phyloP scores from a whole-genome alignment of 306 rosid genomes.

The Aeschynomene evenia region DNA sequence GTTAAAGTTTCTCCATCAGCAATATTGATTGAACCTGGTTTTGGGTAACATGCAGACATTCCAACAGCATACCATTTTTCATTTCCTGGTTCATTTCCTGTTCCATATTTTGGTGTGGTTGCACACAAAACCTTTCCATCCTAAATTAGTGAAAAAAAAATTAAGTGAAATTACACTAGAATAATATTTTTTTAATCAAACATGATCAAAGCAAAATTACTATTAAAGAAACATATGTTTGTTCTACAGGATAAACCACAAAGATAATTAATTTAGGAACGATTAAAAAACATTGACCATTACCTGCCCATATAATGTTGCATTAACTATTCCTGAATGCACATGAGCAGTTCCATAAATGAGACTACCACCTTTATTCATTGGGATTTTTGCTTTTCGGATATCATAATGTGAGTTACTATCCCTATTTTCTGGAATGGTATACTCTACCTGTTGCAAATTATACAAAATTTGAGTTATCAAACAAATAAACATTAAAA shows the following conservation, averaged over 20 bases:
- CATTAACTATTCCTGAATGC: neutral
- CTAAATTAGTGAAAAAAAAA: neutral
- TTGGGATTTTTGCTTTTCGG: neutral
- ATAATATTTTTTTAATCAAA: neutral
- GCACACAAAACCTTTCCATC: neutral
- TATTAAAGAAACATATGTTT: neutral
- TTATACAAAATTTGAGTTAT: no score
- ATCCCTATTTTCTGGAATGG: neutral
- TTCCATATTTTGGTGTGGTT: neutral
- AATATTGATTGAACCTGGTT: neutral
- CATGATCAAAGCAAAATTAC: neutral
- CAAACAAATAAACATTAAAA: no score
- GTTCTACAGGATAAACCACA: neutral
- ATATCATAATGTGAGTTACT: neutral
- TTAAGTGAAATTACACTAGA: neutral
- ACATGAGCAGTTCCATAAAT: neutral
- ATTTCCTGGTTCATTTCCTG: neutral
- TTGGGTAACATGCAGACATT: neutral
- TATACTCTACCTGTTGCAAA: neutral
- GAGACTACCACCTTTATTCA: neutral
- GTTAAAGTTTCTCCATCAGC: no score
- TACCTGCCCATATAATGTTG: constrained; percentile 7
- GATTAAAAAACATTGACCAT: neutral
- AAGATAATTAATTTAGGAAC: neutral
- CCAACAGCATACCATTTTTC: neutral